Conservation (phyloP, 2,329 filamentous ascomycete species). For the Aureobasidium subglaciale region DNA sequence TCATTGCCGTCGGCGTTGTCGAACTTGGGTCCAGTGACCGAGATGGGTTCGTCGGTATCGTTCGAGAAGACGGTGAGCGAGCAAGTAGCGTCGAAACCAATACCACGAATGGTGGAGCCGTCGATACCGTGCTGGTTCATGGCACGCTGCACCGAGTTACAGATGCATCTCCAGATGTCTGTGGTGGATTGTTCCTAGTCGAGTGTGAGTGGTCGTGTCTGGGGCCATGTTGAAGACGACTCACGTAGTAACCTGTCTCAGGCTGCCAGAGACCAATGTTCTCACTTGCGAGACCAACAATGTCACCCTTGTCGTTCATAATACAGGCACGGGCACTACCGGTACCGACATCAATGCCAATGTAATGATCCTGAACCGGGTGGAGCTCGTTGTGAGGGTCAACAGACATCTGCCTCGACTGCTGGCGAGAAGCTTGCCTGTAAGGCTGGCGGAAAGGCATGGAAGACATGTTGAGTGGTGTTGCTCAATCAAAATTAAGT, state of each 20-base stretch:
- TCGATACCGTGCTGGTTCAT: slow-evolving; percentile 76
- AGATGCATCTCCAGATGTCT: slow-evolving; percentile 95
- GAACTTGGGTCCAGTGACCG: slow-evolving; percentile 85
- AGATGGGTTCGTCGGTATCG: slow-evolving; percentile 82
- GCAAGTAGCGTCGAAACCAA: slow-evolving; percentile 98
- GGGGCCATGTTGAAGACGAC: slow-evolving; percentile 10
- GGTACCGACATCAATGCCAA: slow-evolving; percentile 94
- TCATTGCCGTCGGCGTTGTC: slow-evolving; percentile 68
- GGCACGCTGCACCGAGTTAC: slow-evolving; percentile 75
- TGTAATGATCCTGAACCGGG: slow-evolving; percentile 54
- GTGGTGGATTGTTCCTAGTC: slow-evolving; percentile 88
- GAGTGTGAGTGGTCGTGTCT: background rate
- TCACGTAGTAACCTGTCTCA: slow-evolving; percentile 49
- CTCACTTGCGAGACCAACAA: slow-evolving; percentile 54
- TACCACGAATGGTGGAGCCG: slow-evolving; percentile 68
- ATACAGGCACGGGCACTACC: slow-evolving; percentile 93
- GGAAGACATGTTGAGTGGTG: slow-evolving; percentile 15
- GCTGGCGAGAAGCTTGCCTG: slow-evolving; percentile 30
- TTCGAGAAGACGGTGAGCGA: slow-evolving; percentile 85
- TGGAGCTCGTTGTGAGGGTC: slow-evolving; percentile 51
- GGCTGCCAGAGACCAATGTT: slow-evolving; percentile 49
- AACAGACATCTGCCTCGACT: slow-evolving; percentile 42
- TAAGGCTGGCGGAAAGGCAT: slow-evolving; percentile 23
- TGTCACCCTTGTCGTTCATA: slow-evolving; percentile 85
- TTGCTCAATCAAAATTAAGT: background rate